phyloP scores from a whole-genome alignment of 495 filamentous ascomycete genomes.

The Tuber umbilicatum region DNA sequence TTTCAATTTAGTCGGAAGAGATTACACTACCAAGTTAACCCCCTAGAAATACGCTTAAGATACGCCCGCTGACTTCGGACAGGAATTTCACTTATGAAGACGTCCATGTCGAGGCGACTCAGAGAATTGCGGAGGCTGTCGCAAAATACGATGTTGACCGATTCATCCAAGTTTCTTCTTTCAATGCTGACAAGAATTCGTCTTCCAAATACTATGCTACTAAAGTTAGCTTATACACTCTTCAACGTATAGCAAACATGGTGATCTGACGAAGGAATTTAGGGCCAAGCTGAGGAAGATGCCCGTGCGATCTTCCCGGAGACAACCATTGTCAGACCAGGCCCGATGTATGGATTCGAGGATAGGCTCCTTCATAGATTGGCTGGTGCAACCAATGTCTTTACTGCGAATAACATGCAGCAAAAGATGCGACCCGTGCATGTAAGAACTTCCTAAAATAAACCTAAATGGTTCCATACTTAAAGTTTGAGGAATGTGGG shows the following conservation, averaged over 20 bases:
- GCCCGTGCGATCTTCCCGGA: slow-evolving; percentile 90
- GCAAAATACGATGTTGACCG: slow-evolving; percentile 98
- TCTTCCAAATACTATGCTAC: slow-evolving; percentile 80
- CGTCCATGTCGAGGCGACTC: slow-evolving; percentile 89
- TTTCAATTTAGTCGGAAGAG: slow-evolving; percentile 87
- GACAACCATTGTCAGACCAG: slow-evolving; percentile 92
- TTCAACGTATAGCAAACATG: neutral
- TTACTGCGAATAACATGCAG: slow-evolving; percentile 88
- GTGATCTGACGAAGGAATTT: slow-evolving; percentile 29
- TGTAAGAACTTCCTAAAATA: slow-evolving; percentile 49
- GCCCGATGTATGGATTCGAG: slow-evolving; percentile 90
- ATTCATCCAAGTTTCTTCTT: slow-evolving; percentile 93
- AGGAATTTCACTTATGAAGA: slow-evolving; percentile 92
- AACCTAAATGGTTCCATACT: neutral
- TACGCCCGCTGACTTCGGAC: neutral
- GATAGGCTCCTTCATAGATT: slow-evolving; percentile 84
- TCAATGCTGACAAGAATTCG: slow-evolving; percentile 77
- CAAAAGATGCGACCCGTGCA: slow-evolving; percentile 89
- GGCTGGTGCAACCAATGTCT: slow-evolving; percentile 66
- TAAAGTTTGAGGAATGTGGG: slow-evolving; percentile 25
- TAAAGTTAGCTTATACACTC: slow-evolving; percentile 54
- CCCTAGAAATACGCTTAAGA: neutral
- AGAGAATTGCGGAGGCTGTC: slow-evolving; percentile 88
- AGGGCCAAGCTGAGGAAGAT: slow-evolving; percentile 74
- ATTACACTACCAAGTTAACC: slow-evolving; percentile 90